phyloP scores from a whole-genome alignment of 805 yeast genomes.

The Barnettozyma salicaria region DNA sequence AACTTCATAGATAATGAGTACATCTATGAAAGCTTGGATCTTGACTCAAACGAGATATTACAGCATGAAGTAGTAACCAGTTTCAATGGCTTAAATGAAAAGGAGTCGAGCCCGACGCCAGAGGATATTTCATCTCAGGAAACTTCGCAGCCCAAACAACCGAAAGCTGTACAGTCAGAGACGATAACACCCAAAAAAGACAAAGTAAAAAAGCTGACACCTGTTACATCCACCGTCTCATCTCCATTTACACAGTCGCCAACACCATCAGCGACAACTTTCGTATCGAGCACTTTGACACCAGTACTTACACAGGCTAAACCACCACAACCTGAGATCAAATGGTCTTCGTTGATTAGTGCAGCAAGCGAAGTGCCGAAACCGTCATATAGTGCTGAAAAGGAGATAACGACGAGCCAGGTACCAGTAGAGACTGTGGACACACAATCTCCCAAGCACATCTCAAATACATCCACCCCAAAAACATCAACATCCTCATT shows the following conservation, averaged over 20 bases:
- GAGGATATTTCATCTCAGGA: slow-evolving; percentile 4
- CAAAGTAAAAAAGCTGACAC: slow-evolving; percentile 2
- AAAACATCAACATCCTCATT: not conserved
- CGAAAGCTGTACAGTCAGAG: not conserved
- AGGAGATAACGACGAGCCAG: not conserved
- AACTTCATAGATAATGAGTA: slow-evolving; percentile 93
- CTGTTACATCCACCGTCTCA: slow-evolving; percentile 5
- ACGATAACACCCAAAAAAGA: slow-evolving; percentile 4
- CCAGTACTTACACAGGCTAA: slow-evolving; percentile 50
- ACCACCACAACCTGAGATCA: slow-evolving; percentile 41
- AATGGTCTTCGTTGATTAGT: slow-evolving; percentile 39
- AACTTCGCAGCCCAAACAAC: slow-evolving; percentile 3
- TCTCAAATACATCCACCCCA: not conserved
- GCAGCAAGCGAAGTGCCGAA: slow-evolving; percentile 5
- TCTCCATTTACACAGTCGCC: slow-evolving; percentile 6
- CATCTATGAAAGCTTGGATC: slow-evolving; percentile 78
- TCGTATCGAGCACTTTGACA: slow-evolving; percentile 28
- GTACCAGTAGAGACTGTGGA: not conserved
- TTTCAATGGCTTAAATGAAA: slow-evolving; percentile 13
- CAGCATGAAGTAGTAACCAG: slow-evolving; percentile 43
- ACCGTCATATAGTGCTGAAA: slow-evolving; percentile 5
- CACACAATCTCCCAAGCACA: not conserved
- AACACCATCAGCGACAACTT: slow-evolving; percentile 7
- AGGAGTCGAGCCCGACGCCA: slow-evolving; percentile 6
- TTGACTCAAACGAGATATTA: slow-evolving; percentile 49